Base-by-base conservation (phyloP, 2,329 filamentous ascomycete genomes). In the Tolypocladium capitatum region DNA sequence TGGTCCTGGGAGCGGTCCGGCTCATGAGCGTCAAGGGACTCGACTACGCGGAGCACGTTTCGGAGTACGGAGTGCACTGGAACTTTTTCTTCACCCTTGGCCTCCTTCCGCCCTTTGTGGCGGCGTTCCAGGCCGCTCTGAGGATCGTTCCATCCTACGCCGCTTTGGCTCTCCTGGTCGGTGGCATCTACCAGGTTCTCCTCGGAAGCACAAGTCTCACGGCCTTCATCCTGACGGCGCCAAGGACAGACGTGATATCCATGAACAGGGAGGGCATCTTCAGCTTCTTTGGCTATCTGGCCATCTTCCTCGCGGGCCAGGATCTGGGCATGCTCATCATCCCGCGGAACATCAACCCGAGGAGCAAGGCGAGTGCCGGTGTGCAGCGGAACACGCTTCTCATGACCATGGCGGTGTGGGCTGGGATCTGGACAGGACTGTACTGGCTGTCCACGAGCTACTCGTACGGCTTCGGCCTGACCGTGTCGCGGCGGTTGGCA, bases 31-130 rank as follows among this genome's bases (percentile, higher is more conserved):
- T 97, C 60, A 98, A 98, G 68, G 86, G 87, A 7, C 71, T 96
- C 30, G 89, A 97, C 62, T 98, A 98, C 62, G 90, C 90, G 3
- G 92, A 98, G 64, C 92, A 98, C 69, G 88, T 96, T 49, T 89
- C 87, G 14, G 92, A 98, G 63, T 98, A 98, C 61, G 92, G 92
- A 40, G 87, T 98, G 10, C 92, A 98, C 65, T 98, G 92, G 92
- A 98, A 98, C 65, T 98, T 98, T 66, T 98, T 98, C 74, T 97
- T 97, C 68, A 98, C 92, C 0, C 73, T 98, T 10, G 90, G 82
- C 6, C 77, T 96, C 43, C 69, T 98, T 24, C 88, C 91, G 1
- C 90, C 90, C 1, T 94, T 94, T 58, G 81, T 94, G 46, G 89
- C 91, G 28, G 63, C 92, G 0, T 86, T 91, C 51, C 86, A 94